Evolutionary conservation across 441 rosid species (phyloP).

Genomic region (Populus trichocarpa): DNA sequence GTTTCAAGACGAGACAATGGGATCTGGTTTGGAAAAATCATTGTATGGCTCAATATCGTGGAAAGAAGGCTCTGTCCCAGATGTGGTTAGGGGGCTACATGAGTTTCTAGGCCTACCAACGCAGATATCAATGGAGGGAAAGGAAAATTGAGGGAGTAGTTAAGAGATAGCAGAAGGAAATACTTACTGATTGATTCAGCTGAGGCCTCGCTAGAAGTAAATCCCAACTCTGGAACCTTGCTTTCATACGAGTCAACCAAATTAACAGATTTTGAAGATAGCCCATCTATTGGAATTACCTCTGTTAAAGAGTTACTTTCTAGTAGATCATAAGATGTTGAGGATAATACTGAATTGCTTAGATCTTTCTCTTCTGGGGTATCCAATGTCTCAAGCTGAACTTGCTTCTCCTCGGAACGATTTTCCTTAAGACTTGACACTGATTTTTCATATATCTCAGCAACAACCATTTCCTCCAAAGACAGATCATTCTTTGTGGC

Average conservation of each 20-base stretch:
- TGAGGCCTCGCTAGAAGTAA: constrained; percentile 3
- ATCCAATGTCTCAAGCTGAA: constrained; percentile 5
- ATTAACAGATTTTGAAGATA: constrained; percentile 16
- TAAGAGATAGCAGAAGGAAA: background rate
- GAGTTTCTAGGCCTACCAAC: background rate
- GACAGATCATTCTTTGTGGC: constrained; percentile 3
- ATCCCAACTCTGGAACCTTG: constrained; percentile 1
- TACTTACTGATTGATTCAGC: constrained; percentile 15
- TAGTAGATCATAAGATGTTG: background rate
- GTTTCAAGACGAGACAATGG: background rate
- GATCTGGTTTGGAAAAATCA: constrained; percentile 1
- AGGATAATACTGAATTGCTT: background rate
- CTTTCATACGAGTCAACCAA: background rate
- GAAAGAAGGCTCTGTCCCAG: background rate
- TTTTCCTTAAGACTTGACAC: background rate
- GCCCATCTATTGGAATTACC: background rate
- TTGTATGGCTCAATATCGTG: background rate
- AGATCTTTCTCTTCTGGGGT: background rate
- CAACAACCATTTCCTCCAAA: constrained; percentile 7
- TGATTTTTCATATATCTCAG: background rate
- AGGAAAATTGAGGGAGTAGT: background rate
- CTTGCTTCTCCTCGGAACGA: background rate
- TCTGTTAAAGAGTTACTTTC: background rate
- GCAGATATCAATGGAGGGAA: background rate
- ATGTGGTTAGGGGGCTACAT: background rate